A percentile compares a stretch with the other conserved stretches of the same genome.
Conservation (phyloP, 2,329 filamentous ascomycete species). For the Venturia nashicola region DNA sequence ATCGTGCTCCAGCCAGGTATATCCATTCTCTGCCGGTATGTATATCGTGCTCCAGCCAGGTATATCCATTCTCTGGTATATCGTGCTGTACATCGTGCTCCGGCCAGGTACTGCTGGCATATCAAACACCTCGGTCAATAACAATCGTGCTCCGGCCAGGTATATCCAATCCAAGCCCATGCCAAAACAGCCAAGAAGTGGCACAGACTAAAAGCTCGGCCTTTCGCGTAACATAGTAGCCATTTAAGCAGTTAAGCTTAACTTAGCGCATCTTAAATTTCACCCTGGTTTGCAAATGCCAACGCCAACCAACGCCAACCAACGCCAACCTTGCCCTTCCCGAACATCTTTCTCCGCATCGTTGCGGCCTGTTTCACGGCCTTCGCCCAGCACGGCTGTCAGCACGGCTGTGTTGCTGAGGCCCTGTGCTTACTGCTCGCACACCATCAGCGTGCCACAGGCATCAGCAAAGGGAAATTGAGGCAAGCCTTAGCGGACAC, state of each 20-base stretch:
- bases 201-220: neutral
- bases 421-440: neutral
- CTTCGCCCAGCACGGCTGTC: neutral
- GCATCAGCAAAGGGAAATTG: neutral
- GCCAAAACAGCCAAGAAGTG: constrained; percentile 2
- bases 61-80: too few relatives aligned
- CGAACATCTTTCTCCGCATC: neutral
- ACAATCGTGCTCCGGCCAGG: neutral
- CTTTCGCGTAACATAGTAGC: neutral
- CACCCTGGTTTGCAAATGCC: neutral
- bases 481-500: neutral
- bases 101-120: neutral
- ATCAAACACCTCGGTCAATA: neutral
- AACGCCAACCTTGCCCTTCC: neutral
- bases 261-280: constrained; percentile 3
- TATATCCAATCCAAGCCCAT: too few relatives aligned
- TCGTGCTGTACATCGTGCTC: too few relatives aligned
- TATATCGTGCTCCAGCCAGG: too few relatives aligned
- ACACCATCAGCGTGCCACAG: neutral
- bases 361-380: neutral
- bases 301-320: too few relatives aligned
- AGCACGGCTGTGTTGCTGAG: neutral
- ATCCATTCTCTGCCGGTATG: too few relatives aligned
- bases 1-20: too few relatives aligned
- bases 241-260: constrained; percentile 2